Evolutionary conservation across 2,329 filamentous ascomycete species (phyloP).

Genomic region (Aspergillus piperis): DNA sequence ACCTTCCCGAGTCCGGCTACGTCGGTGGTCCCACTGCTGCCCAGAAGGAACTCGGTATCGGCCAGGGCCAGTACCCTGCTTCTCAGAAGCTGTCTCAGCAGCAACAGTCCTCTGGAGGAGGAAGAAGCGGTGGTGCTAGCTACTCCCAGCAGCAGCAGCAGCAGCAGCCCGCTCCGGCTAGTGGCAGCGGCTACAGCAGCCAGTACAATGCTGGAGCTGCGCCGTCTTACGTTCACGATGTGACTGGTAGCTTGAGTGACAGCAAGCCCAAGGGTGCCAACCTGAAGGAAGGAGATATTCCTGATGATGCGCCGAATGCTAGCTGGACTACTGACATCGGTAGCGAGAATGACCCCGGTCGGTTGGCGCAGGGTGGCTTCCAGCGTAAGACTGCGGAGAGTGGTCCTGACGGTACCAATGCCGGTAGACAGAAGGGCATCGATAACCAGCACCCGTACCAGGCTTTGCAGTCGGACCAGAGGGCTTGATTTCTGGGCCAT

Average conservation of each 20-base stretch:
- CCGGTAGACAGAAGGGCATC: slow-evolving; percentile 28
- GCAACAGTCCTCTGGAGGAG: neutral
- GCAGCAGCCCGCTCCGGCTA: slow-evolving; percentile 15
- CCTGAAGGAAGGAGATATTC: slow-evolving; percentile 52
- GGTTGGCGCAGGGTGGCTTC: slow-evolving; percentile 47
- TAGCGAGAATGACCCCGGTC: slow-evolving; percentile 56
- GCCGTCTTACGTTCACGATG: slow-evolving; percentile 42
- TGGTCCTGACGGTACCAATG: slow-evolving; percentile 28
- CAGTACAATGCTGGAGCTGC: slow-evolving; percentile 34
- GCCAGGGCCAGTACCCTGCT: slow-evolving; percentile 24
- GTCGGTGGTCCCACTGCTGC: slow-evolving; percentile 35
- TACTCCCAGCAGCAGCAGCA: neutral
- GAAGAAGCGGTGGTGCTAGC: neutral
- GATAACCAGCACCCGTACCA: slow-evolving; percentile 27
- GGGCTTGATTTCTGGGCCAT: slow-evolving; percentile 23
- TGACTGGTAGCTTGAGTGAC: slow-evolving; percentile 31
- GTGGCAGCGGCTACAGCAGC: slow-evolving; percentile 30
- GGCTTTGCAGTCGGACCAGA: slow-evolving; percentile 31
- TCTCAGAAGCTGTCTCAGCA: slow-evolving; percentile 15
- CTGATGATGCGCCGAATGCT: slow-evolving; percentile 48
- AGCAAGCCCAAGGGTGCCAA: slow-evolving; percentile 55
- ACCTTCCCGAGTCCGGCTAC: slow-evolving; percentile 37
- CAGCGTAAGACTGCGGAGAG: slow-evolving; percentile 33
- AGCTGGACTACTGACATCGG: slow-evolving; percentile 58
- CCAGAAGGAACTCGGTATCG: slow-evolving; percentile 34